Conservation (phyloP, 2,329 filamentous ascomycete species). For the Penicillium sumatraense region DNA sequence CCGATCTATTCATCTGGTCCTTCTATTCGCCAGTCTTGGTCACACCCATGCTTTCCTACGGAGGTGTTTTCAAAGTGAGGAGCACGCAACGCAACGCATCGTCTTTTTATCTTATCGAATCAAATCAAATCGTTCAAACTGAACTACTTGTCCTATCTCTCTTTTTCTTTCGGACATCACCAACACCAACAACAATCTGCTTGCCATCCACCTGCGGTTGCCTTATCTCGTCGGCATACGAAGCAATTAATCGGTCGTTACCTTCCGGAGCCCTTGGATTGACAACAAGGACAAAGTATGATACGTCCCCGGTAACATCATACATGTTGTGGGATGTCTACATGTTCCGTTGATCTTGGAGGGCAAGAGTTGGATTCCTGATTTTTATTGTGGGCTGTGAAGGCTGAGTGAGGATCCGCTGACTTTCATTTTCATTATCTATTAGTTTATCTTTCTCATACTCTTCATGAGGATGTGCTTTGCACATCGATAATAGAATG, state of each 20-base stretch:
- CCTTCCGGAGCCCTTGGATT: slow-evolving; percentile 25
- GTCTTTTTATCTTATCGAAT: too few species aligned
- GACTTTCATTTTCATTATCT: slow-evolving; percentile 1
- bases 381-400: too few species aligned
- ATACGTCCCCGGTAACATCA: too few species aligned
- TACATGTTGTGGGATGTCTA: slow-evolving; percentile 10
- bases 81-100: too few species aligned
- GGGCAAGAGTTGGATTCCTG: too few species aligned
- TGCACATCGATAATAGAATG: too few species aligned
- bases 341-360: too few species aligned
- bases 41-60: slow-evolving; percentile 4
- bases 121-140: too few species aligned
- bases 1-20: slow-evolving; percentile 25
- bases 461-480: too few species aligned
- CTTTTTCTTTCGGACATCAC: too few species aligned
- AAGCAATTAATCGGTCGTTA: slow-evolving; percentile 21
- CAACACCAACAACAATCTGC: slow-evolving; percentile 18
- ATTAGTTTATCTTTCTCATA: slow-evolving; percentile 9
- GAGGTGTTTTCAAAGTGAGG: slow-evolving; percentile 5
- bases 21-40: slow-evolving; percentile 9
- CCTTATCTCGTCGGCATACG: slow-evolving; percentile 23
- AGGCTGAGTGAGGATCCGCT: too few species aligned
- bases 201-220: slow-evolving; percentile 23
- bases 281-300: slow-evolving; percentile 15
- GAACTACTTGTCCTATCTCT: slow-evolving; percentile 3